These are phyloP conservation scores for Claviceps lovelessii DNA, from an alignment of 2,329 filamentous ascomycete species.

Conservation along the genomic window DNA sequence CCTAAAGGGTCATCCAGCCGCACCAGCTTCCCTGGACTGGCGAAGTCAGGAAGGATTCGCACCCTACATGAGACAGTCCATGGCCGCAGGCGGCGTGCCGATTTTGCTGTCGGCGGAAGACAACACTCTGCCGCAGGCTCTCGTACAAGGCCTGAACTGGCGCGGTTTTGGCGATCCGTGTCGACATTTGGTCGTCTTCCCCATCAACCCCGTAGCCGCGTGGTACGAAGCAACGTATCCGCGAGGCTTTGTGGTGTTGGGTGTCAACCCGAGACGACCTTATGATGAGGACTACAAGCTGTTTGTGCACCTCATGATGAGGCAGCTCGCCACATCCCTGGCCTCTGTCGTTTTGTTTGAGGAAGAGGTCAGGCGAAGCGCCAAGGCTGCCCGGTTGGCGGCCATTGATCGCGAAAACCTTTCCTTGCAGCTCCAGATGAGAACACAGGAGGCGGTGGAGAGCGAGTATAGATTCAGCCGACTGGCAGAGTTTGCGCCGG, in stretches of 20 bases:
- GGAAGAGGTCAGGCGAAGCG: slow-evolving; percentile 49
- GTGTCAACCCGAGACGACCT: slow-evolving; percentile 54
- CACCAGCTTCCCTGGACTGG: slow-evolving; percentile 23
- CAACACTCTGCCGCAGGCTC: slow-evolving; percentile 39
- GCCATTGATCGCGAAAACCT: slow-evolving; percentile 5
- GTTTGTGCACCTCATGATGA: slow-evolving; percentile 42
- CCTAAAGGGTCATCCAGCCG: slow-evolving; percentile 27
- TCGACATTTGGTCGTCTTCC: slow-evolving; percentile 51
- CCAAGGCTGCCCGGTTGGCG: slow-evolving; percentile 15
- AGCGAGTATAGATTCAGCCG: slow-evolving; percentile 43
- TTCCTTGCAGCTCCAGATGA: slow-evolving; percentile 4
- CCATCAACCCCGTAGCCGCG: slow-evolving; percentile 31
- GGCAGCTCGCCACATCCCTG: slow-evolving; percentile 50
- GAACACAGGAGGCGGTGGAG: slow-evolving; percentile 5
- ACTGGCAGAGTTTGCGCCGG: slow-evolving; percentile 71
- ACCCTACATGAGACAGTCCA: slow-evolving; percentile 24
- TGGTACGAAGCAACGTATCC: slow-evolving; percentile 6
- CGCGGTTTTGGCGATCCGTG: slow-evolving; percentile 52
- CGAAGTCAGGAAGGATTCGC: slow-evolving; percentile 24
- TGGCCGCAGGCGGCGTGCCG: slow-evolving; percentile 21
- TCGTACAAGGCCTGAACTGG: slow-evolving; percentile 46
- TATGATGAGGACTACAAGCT: slow-evolving; percentile 61
- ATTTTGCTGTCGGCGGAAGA: slow-evolving; percentile 28
- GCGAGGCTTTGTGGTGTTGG: slow-evolving; percentile 54
- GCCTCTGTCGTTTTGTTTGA: slow-evolving; percentile 58